These are phyloP conservation scores for Volvox carteri DNA, from an alignment of 163 green algal genomes.

Conservation along the genomic window DNA sequence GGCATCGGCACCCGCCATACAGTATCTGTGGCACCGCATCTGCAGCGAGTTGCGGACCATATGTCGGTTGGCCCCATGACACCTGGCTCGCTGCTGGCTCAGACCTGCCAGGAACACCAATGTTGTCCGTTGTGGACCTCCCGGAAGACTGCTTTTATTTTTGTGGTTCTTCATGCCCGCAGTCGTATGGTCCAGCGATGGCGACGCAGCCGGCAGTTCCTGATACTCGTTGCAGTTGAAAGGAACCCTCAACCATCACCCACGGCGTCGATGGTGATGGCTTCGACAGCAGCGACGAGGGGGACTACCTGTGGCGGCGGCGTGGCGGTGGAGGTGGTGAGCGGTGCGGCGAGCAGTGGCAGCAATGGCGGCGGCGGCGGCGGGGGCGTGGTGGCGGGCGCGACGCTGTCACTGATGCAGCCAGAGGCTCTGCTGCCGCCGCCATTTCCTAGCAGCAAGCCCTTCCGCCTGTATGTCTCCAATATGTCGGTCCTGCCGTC, in stretches of 20 bases:
- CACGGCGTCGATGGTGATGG: not conserved
- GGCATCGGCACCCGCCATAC: too few species aligned
- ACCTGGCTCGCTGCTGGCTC: too few species aligned
- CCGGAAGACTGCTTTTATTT: too few species aligned
- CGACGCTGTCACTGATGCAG: conserved; percentile 63
- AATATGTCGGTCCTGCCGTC: conserved; percentile 70
- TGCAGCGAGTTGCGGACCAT: too few species aligned
- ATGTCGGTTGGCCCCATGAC: too few species aligned
- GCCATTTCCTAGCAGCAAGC: conserved; percentile 70
- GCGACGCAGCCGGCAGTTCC: conserved; percentile 57
- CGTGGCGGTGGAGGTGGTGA: conserved; percentile 8
- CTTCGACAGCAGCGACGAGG: not conserved
- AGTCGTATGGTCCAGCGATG: conserved; percentile 50
- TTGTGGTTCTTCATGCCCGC: too few species aligned
- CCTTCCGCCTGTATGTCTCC: conserved; percentile 65
- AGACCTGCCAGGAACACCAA: too few species aligned
- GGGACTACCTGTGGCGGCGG: not conserved
- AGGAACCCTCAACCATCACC: not conserved
- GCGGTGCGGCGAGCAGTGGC: too few species aligned
- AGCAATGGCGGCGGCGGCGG: too few species aligned
- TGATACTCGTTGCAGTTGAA: conserved; percentile 64
- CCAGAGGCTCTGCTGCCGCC: conserved; percentile 71
- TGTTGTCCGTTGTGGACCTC: too few species aligned
- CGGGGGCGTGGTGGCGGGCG: conserved; percentile 38
- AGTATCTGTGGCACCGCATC: too few species aligned